A percentile compares a stretch with the other conserved stretches of the same genome.
phyloP scores from a whole-genome alignment of 257 asterid genomes.

The Parsonsia alboflavescens region DNA sequence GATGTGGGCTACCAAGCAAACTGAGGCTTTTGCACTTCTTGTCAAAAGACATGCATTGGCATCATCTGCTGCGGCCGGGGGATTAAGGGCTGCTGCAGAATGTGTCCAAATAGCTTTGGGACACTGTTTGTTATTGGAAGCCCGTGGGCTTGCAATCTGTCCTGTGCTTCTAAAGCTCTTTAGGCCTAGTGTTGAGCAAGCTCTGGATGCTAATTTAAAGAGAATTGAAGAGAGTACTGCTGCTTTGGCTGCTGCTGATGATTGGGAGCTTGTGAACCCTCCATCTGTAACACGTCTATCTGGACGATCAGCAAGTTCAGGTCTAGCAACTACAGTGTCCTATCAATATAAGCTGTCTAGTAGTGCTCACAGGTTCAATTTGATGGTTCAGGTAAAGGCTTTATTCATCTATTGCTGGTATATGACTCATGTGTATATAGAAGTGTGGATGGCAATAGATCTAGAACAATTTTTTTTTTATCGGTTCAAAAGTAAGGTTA shows the following conservation, averaged over 20 bases:
- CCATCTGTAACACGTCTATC: constrained; percentile 60
- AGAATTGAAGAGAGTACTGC: constrained; percentile 95
- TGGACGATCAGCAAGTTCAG: constrained; percentile 50
- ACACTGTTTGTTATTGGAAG: constrained; percentile 90
- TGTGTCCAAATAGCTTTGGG: constrained; percentile 98
- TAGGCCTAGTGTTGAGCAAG: constrained; percentile 97
- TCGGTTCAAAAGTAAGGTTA: no score
- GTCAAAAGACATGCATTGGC: constrained; percentile 95
- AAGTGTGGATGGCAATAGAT: neutral
- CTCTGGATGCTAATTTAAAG: constrained; percentile 92
- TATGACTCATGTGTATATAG: neutral
- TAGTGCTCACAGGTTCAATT: constrained; percentile 93
- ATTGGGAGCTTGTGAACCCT: constrained; percentile 89
- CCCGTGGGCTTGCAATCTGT: constrained; percentile 91
- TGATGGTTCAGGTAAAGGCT: constrained; percentile 85
- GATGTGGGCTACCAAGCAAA: constrained; percentile 97
- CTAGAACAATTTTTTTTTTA: no score
- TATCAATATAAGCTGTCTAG: constrained; percentile 84
- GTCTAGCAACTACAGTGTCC: constrained; percentile 37
- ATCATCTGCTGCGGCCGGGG: constrained; percentile 99
- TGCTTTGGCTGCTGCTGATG: constrained; percentile 98
- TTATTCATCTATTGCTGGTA: constrained; percentile 6
- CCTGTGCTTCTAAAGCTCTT: constrained; percentile 88
- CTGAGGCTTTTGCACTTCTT: constrained; percentile 80
- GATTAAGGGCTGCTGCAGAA: constrained; percentile 98